phyloP scores from a whole-genome alignment of 345 rosid species.

The Stellera chamaejasme region DNA sequence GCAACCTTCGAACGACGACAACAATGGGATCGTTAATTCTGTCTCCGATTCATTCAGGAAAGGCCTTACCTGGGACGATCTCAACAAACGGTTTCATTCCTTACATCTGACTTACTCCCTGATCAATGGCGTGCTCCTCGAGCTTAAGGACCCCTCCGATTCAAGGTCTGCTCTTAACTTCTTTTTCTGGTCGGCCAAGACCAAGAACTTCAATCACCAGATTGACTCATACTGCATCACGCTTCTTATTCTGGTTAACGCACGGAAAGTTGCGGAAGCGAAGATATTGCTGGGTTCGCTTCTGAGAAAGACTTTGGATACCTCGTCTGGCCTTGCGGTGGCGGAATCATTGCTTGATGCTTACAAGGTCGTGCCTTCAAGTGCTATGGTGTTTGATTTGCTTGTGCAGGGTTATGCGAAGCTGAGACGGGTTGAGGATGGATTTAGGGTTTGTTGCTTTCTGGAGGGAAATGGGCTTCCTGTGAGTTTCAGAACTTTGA shows the following conservation, averaged over 20 bases:
- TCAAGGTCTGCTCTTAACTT: slow-evolving; percentile 65
- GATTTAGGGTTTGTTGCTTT: slow-evolving; percentile 45
- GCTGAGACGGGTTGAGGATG: slow-evolving; percentile 42
- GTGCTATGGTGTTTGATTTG: slow-evolving; percentile 54
- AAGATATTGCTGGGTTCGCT: slow-evolving; percentile 50
- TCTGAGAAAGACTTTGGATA: slow-evolving; percentile 20
- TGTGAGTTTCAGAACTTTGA: slow-evolving; percentile 40
- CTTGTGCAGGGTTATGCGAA: slow-evolving; percentile 64
- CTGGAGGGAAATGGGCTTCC: slow-evolving; percentile 44
- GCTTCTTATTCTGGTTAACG: slow-evolving; percentile 50
- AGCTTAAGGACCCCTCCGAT: slow-evolving; percentile 48
- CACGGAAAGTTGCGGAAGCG: slow-evolving; percentile 54
- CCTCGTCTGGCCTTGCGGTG: slow-evolving; percentile 19
- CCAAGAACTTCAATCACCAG: slow-evolving; percentile 35
- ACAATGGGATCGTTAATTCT: slow-evolving; percentile 13
- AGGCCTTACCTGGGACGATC: slow-evolving; percentile 47
- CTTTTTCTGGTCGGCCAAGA: slow-evolving; percentile 68
- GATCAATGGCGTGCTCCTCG: slow-evolving; percentile 40
- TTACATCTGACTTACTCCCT: slow-evolving; percentile 30
- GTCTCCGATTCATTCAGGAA: slow-evolving; percentile 32
- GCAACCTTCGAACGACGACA: neutral
- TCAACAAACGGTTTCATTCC: slow-evolving; percentile 30
- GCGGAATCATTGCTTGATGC: slow-evolving; percentile 42
- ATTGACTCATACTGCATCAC: slow-evolving; percentile 41
- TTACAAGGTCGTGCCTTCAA: slow-evolving; percentile 31